Base-by-base conservation (phyloP, 352 stramenopile species). In the Globisporangium cystogenes region DNA sequence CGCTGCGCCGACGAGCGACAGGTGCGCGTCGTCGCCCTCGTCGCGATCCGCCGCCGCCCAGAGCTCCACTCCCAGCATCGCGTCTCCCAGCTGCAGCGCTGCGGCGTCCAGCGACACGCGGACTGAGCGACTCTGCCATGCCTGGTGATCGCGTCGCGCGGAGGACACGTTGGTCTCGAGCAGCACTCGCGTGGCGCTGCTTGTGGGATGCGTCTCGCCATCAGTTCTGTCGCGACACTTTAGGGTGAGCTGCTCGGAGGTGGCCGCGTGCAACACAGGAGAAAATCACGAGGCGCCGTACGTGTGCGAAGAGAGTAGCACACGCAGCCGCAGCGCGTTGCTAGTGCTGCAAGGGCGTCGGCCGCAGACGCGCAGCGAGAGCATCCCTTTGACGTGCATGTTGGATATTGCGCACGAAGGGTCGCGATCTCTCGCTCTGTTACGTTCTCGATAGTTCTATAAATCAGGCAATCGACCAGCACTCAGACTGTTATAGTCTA, bases 1-100 rank as follows among this genome's bases (percentile, higher is more conserved):
- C 16, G 43, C 49, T 18, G 29, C 14, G 1, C 55, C 55, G 14
- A 51, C 23, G n/a, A 56, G 49, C 31, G 55, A 51, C n/a, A 61
- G 20, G 21, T 56, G 46, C 10, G 10, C 48, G 3, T 27, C 23
- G 7, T 20, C 16, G 14, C 15, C 36, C 8, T 44, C 24, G 18
- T 33, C 31, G 6, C 11, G 7, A 35, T 11, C 33, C 5, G 18
- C 33, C 40, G 18, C 27, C n/a, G n/a, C 35, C 47, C 55, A 61
- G 24, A 55, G 48, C 42, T 61, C 55, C 21, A 53, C 27, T 12
- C 16, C 11, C 18, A 52, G 41, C 11, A 24, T 0, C 14, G 40
- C 1, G 40, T 10, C 21, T 15, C 24, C n/a, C 10, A 15, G 8
- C 0, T 15, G 40, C 40, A 16, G n/a, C 40, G 10, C n/a, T n/a